Base-by-base conservation (phyloP, 208 protist genomes). In the Kentomonas sorsogonicus region DNA sequence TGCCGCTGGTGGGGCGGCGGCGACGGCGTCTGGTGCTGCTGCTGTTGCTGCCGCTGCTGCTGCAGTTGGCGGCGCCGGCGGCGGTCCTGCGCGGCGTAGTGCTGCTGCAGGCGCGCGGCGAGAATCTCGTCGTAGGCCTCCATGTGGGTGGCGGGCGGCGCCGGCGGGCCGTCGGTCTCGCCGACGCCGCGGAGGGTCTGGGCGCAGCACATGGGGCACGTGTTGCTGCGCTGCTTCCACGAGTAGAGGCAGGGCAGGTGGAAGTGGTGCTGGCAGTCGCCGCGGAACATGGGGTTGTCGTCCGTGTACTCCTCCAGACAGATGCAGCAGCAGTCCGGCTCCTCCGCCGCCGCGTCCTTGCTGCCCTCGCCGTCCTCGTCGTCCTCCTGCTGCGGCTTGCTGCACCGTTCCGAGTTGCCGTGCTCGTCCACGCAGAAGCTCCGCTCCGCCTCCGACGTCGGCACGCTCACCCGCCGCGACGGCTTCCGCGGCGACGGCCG, bases 191-290 rank as follows among this genome's bases (percentile, higher is more conserved):
- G 61, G 10, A 87, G 63, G 10, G 75, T 83, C 45, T 84, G 71
- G 0, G 75, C 60, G 43, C 69, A 71, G 67, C 83, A 90, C 72
- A 90, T 75, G 22, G 83, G 83, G 53, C 83, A 90, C 47, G 54
- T 57, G 73, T 81, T 87, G 63, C 77, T 85, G 38, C 83, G 83
- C 56, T 87, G 74, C 67, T 90, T 90, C 83, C 83, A 90, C 47
- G 64, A 51, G 66, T 87, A 74, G 27, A 90, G 56, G 52, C 83
- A 90, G 11, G 78, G 68, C 0, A 86, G 48, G 54, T 90, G 83
- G 48, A 90, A 90, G 52, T 84, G 79, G 41, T 90, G 83, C 15
- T 55, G 62, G 61, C 83, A 90, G 16, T 59, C 48, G 34, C 79
- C 79, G 15, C 62, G 53, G 22, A 74, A 73, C 62, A 69, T 75